Evolutionary conservation across 345 rosid genomes (phyloP).

Genomic region (Passiflora organensis): DNA sequence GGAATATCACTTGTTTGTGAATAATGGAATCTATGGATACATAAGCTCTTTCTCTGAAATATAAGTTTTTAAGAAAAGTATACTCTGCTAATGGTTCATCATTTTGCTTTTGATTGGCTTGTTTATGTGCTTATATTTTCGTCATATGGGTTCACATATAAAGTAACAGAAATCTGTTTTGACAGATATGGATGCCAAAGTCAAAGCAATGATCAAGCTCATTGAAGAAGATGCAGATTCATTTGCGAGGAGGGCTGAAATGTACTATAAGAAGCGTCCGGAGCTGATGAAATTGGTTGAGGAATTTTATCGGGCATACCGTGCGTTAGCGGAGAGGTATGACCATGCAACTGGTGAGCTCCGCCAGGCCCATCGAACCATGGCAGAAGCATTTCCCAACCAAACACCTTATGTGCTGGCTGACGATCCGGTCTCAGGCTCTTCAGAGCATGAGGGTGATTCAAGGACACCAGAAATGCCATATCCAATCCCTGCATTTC

Average conservation of each 20-base stretch:
- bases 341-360: conserved; percentile 71
- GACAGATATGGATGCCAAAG: conserved; percentile 80
- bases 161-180: no score
- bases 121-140: no score
- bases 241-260: conserved; percentile 83
- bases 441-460: no score
- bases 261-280: conserved; percentile 81
- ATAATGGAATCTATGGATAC: no score
- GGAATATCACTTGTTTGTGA: no score
- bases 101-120: no score
- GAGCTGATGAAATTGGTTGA: conserved; percentile 65
- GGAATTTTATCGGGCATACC: conserved; percentile 78
- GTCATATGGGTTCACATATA: no score
- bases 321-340: conserved; percentile 81
- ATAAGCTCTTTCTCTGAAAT: no score
- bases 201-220: conserved; percentile 71
- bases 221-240: conserved; percentile 90
- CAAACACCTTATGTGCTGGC: conserved; percentile 17
- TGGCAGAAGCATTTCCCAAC: conserved; percentile 31
- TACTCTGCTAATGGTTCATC: no score
- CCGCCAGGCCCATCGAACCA: conserved; percentile 34
- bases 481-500: conserved; percentile 35
- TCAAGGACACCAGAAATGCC: conserved; percentile 23
- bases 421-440: conserved; percentile 20
- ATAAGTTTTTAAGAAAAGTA: no score